phyloP scores from a whole-genome alignment of 2,329 filamentous ascomycete genomes.

The Epichloe glyceriae region DNA sequence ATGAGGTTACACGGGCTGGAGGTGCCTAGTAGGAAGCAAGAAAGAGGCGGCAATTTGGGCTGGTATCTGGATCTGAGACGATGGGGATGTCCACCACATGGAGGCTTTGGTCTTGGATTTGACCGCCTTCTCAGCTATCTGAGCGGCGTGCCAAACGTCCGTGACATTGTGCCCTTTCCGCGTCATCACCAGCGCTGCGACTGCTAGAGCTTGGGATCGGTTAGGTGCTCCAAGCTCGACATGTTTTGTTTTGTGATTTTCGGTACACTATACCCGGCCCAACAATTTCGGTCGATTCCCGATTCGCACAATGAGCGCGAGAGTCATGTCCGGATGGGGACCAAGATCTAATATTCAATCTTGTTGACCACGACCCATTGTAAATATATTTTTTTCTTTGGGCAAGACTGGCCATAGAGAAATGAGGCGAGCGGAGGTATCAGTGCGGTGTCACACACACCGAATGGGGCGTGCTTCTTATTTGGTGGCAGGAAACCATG shows the following conservation, averaged over 20 bases:
- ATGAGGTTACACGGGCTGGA: constrained; percentile 59
- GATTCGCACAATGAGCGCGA: not conserved
- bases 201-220: constrained; percentile 27
- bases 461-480: not conserved
- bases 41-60: constrained; percentile 33
- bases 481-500: not conserved
- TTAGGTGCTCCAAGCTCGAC: not conserved
- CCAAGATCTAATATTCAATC: not conserved
- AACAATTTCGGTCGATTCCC: not conserved
- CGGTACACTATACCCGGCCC: not conserved
- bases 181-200: constrained; percentile 55
- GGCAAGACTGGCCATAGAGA: too few species aligned
- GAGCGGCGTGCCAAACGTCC: constrained; percentile 65
- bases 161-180: constrained; percentile 78
- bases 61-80: constrained; percentile 85
- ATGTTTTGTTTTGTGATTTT: not conserved
- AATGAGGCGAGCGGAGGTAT: constrained; percentile 1
- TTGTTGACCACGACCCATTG: not conserved
- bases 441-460: not conserved
- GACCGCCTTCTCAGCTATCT: constrained; percentile 79
- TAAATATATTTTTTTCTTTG: too few species aligned
- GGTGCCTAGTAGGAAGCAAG: constrained; percentile 19
- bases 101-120: constrained; percentile 82
- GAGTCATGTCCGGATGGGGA: not conserved
- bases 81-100: constrained; percentile 86